These are phyloP conservation scores for Coniochaeta sp. DNA, from an alignment of 2,329 filamentous ascomycete species.

Conservation along the genomic window DNA sequence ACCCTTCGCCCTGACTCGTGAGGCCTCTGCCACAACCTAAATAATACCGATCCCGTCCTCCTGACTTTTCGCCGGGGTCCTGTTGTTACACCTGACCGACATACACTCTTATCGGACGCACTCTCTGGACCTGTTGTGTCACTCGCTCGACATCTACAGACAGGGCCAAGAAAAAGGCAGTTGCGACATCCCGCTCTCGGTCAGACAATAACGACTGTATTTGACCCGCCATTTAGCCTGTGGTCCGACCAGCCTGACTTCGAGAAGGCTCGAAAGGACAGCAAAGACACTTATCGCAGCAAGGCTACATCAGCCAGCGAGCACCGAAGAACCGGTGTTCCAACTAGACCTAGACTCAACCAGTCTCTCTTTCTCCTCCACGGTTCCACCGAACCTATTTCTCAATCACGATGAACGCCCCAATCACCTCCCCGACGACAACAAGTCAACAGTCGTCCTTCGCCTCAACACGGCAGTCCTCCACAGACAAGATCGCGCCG, in stretches of 20 bases:
- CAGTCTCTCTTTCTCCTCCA: not conserved
- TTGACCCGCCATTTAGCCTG: not conserved
- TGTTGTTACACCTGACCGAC: not conserved
- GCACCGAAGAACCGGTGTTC: not conserved
- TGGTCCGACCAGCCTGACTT: not conserved
- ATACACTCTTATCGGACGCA: not conserved
- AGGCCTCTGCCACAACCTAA: not conserved
- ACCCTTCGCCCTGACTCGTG: not conserved
- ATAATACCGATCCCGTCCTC: not conserved
- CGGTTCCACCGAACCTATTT: not conserved
- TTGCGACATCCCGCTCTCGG: slow-evolving; percentile 5
- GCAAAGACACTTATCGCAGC: not conserved
- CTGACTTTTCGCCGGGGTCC: not conserved
- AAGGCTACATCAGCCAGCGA: not conserved
- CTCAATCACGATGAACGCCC: slow-evolving; percentile 20
- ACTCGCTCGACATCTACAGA: not conserved
- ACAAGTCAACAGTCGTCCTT: slow-evolving; percentile 13
- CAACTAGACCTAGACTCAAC: not conserved
- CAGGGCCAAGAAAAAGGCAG: not conserved
- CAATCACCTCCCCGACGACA: slow-evolving; percentile 17
- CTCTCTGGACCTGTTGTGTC: not conserved
- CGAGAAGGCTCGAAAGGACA: not conserved
- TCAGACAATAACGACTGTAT: not conserved
- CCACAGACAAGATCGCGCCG: slow-evolving; percentile 18
- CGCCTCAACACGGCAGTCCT: slow-evolving; percentile 16